Evolutionary conservation across 257 asterid genomes (phyloP), one percentile per base, ranked within the genome.

Genomic region (Fraxinus pennsylvanica): DNA sequence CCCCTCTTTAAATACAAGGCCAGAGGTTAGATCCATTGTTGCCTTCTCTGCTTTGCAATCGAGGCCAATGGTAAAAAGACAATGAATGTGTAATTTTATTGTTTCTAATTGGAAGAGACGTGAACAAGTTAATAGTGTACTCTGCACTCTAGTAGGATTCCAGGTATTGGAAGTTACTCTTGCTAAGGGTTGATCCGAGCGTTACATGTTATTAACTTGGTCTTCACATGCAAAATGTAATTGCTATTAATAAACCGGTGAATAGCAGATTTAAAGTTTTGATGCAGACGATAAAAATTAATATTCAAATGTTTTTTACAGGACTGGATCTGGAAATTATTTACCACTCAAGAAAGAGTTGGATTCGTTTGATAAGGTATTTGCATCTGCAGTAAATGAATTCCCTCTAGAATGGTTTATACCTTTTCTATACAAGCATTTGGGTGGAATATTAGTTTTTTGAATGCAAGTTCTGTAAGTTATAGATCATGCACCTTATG

Each of bases 311-410:
- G 71, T 72, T 76, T 84, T 79, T 89, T 80, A 80, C 92, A 91
- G 97, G 93, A 82, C 67, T 69, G 74, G 67, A 29, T 54, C 38
- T 10, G 82, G 80, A 81, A 70, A 84, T 76, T 79, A 74, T 83
- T 84, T 84, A 75, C 79, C 86, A 65, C 78, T 79, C 81, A 85
- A 83, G 80, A 92, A 87, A 79, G 94, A 87, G 71, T 81, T 93
- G 17, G 91, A 86, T 63, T 92, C 97, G 19, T 93, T 96, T 88
- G 92, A 93, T 84, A 92, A 96, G 98, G 97, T 94, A 91, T 54
- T 75, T 75, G 68, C 75, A 68, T 81, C 74, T 74, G 45, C 72
- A 68, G 33, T 30, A 15, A 13, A 47, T 84, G 76, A 45, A 71
- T 77, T 74, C 61, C 9, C 25, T 79, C 68, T 78, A 75, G 68